These are phyloP conservation scores for Wickerhamomyces sydowiorum DNA, from an alignment of 805 yeast species.

Conservation along the genomic window DNA sequence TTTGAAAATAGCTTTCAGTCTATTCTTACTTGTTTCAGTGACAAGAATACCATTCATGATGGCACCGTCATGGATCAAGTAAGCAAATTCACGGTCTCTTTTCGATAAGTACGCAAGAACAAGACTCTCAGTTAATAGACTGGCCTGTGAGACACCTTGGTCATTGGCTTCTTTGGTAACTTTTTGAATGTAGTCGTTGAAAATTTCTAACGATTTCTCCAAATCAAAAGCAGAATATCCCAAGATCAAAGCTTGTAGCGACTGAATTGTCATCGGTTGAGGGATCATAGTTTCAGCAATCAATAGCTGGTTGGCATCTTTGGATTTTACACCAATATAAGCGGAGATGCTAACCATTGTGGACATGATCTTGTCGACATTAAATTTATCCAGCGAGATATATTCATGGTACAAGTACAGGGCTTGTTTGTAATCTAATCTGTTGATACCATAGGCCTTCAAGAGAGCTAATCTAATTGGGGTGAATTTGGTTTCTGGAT, in stretches of 20 bases:
- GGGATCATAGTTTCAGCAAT: slow-evolving; percentile 34
- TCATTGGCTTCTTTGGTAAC: slow-evolving; percentile 28
- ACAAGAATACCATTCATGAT: slow-evolving; percentile 29
- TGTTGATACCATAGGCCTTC: slow-evolving; percentile 25
- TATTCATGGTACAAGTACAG: slow-evolving; percentile 35
- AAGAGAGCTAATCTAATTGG: not conserved
- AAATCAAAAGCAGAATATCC: slow-evolving; percentile 33
- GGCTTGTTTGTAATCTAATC: slow-evolving; percentile 25
- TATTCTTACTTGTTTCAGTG: slow-evolving; percentile 35
- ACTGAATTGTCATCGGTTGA: slow-evolving; percentile 14
- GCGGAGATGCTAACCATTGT: slow-evolving; percentile 35
- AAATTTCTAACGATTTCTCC: slow-evolving; percentile 35
- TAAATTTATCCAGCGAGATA: slow-evolving; percentile 31
- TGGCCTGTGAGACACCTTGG: slow-evolving; percentile 34
- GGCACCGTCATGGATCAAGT: slow-evolving; percentile 43
- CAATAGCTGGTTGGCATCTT: slow-evolving; percentile 24
- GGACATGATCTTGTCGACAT: slow-evolving; percentile 35
- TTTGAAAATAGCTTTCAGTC: slow-evolving; percentile 38
- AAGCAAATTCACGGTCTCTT: slow-evolving; percentile 49
- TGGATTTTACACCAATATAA: slow-evolving; percentile 31
- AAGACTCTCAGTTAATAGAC: slow-evolving; percentile 41
- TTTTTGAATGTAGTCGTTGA: slow-evolving; percentile 37
- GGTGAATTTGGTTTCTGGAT: not conserved
- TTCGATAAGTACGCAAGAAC: slow-evolving; percentile 36
- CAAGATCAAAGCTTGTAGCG: slow-evolving; percentile 36